Evolutionary conservation across 169 alveolate species (phyloP).

Genomic region (Amoebophrya sp.): DNA sequence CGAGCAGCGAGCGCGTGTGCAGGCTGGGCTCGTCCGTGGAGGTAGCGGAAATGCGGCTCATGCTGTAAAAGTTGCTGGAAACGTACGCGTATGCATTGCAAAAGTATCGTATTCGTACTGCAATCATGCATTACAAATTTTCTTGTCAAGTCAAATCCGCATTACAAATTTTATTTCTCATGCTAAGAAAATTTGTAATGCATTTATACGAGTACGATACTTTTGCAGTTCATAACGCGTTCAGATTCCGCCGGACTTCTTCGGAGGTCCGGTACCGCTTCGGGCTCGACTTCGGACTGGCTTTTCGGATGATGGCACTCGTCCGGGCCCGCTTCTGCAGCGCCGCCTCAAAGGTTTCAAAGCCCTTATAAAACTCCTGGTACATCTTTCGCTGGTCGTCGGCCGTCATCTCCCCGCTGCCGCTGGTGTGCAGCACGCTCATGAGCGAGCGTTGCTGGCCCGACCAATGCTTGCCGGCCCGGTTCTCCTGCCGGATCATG

Average conservation of each 20-base stretch:
- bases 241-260: neutral
- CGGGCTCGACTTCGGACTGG: neutral
- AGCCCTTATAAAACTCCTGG: neutral
- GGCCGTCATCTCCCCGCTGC: neutral
- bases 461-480: neutral
- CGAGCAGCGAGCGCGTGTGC: neutral
- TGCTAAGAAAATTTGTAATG: too few species aligned
- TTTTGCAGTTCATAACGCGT: too few species aligned
- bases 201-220: too few species aligned
- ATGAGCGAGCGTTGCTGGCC: neutral
- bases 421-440: neutral
- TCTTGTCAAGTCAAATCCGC: too few species aligned
- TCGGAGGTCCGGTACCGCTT: neutral
- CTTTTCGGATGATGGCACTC: neutral
- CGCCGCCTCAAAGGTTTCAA: neutral
- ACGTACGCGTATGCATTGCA: too few species aligned
- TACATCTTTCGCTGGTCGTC: neutral
- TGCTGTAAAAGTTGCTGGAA: neutral
- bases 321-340: neutral
- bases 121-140: too few species aligned
- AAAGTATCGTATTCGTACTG: too few species aligned
- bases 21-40: neutral
- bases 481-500: constrained; percentile 16
- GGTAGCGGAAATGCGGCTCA: neutral
- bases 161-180: too few species aligned